Base-by-base conservation (phyloP, 1,284 basidiomycete species). In the Clitocybe nebularis region DNA sequence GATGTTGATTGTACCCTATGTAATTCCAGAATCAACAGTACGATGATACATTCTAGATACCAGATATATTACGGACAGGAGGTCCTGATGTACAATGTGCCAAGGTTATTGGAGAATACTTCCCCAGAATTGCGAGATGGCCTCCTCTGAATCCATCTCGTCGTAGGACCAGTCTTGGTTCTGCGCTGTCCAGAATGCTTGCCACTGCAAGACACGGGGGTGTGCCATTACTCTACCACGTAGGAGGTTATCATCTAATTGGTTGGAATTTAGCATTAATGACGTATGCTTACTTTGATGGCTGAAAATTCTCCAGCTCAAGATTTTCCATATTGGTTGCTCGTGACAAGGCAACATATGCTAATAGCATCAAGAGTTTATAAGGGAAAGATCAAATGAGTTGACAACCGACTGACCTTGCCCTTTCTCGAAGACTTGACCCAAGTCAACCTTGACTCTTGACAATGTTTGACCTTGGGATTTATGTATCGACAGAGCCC, bases 291-390 rank as follows among this genome's bases (percentile, higher is more conserved):
- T 52, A 88, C 90, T 84, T 91, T 35, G 66, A 69, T 0, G 81
- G 69, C 50, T 81, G 71, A 61, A 96, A 96, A 43, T 84, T 81
- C n/a, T 80, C 61, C 4, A 96, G 82, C 59, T 96, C 84, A 19
- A 96, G 68, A 0, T 88, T 82, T 9, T 86, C 81, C 53, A 95
- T 73, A 1, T 77, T 83, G 0, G 87, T 95, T 4, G 93, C 93
- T 48, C 93, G 82, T 11, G 91, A 93, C 8, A 96, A 72, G 0
- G 93, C 93, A 33, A 95, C 93, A 60, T 96, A 95, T 4, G 86
- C 88, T 77, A 72, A 51, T 19, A n/a, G n/a, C n/a, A n/a, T n/a
- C n/a, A n/a, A n/a, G n/a, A n/a, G n/a, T n/a, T n/a, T n/a, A n/a
- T n/a, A n/a, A n/a, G n/a, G n/a, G n/a, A n/a, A n/a, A n/a, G n/a